Base-by-base conservation (phyloP, 2,329 filamentous ascomycete species). In the Aspergillus felis region DNA sequence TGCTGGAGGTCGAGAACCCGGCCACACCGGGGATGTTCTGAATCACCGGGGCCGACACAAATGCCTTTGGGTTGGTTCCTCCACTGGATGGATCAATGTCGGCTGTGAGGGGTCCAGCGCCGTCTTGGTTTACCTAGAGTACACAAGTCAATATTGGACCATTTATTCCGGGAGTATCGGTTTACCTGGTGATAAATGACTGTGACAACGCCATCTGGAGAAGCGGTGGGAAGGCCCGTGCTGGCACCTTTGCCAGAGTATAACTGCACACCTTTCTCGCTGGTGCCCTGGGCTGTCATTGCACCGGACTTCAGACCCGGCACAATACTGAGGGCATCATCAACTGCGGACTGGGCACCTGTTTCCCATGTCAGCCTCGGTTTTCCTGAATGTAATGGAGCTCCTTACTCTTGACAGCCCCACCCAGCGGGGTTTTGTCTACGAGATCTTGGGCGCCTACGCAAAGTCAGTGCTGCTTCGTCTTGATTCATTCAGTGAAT, bases 61-160 rank as follows among this genome's bases (percentile, higher is more conserved):
- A 89, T 29, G 86, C 86, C 44, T 73, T 66, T 25, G 80, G 69
- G 65, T 87, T 83, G 4, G 81, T 84, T 54, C 86, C 87, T 35
- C 84, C 85, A 1, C 85, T 88, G 27, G 85, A 87, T 46, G 78
- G 74, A 66, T 89, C 86, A 51, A 89, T 77, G 47, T 78, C 76
- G 8, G 86, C 86, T 29, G 77, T 81, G 50, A 89, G 74, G 1
- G 85, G 85, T 1, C 86, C 87, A 0, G 86, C 87, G 24, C 86
- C 86, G 65, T 89, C 86, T 72, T 88, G 86, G 80, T 89, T 89
- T 76, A 89, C 83, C 64, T 66, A 50, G 27, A 29, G 28, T 5
- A 35, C 4, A n/a, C 24, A 6, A 44, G 25, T 49, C 4, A 41
- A 28, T 25, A 14, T 4, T 27, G 38, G 9, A 3, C 20, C 12